These are phyloP conservation scores for Medicago lupulina DNA, from an alignment of 306 rosid species.

Conservation along the genomic window DNA sequence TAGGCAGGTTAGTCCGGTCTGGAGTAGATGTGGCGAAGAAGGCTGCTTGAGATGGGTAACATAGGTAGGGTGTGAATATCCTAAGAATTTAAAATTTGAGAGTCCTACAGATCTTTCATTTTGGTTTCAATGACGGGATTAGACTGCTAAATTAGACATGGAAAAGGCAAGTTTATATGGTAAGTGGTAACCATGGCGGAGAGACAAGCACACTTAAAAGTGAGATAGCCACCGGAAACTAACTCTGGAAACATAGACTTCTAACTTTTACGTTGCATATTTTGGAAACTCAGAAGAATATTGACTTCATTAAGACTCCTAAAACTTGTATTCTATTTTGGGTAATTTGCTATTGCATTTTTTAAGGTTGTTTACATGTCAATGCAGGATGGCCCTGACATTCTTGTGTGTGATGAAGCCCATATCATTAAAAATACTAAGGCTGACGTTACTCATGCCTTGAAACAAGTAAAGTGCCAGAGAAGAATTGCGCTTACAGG, in stretches of 20 bases:
- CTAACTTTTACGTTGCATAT: conserved; percentile 2
- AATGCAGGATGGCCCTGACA: conserved; percentile 93
- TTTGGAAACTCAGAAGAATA: conserved; percentile 18
- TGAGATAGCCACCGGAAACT: not conserved
- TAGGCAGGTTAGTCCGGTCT: not conserved
- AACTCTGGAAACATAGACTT: conserved; percentile 2
- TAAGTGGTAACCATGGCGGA: not conserved
- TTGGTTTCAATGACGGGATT: conserved; percentile 14
- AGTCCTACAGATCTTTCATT: conserved; percentile 11
- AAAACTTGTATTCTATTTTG: conserved; percentile 7
- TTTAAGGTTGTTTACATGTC: conserved; percentile 36
- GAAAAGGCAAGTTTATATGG: not conserved
- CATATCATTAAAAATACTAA: conserved; percentile 91
- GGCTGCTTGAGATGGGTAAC: not conserved
- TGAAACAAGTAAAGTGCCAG: conserved; percentile 96
- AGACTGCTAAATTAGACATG: not conserved
- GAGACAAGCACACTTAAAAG: conserved; percentile 9
- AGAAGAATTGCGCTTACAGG: conserved; percentile 98
- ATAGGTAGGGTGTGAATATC: not conserved
- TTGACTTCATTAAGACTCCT: conserved; percentile 26
- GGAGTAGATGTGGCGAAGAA: not conserved
- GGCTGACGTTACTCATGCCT: conserved; percentile 91
- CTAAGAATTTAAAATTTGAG: not conserved
- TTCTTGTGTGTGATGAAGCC: conserved; percentile 99
- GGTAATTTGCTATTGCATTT: conserved; percentile 37